These are phyloP conservation scores for Calocybe gambosa DNA, from an alignment of 1,284 basidiomycete species.

Conservation along the genomic window DNA sequence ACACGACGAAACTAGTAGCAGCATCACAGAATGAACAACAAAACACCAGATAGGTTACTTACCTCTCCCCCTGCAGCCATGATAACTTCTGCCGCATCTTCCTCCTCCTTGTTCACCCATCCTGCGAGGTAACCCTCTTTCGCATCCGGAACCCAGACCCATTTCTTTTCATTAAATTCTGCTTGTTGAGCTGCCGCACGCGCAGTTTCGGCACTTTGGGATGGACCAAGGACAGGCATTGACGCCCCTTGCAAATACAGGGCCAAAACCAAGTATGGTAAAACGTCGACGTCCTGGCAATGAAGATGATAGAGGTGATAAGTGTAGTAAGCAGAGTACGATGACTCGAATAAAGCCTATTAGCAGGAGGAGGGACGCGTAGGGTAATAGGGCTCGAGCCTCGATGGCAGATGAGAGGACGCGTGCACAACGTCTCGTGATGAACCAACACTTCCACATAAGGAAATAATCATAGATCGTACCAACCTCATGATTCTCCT, in stretches of 20 bases:
- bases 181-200: slow-evolving; percentile 83
- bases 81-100: slow-evolving; percentile 72
- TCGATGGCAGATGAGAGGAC: not conserved
- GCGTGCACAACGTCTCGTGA: not conserved
- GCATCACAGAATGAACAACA: slow-evolving; percentile 2
- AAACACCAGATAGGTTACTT: slow-evolving; percentile 18
- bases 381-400: not conserved
- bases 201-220: slow-evolving; percentile 26
- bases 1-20: slow-evolving; percentile 60
- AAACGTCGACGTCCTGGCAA: not conserved
- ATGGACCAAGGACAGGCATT: not conserved
- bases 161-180: slow-evolving; percentile 96
- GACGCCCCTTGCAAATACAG: not conserved
- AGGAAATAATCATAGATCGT: not conserved
- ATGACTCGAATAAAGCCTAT: not conserved
- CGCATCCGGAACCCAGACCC: slow-evolving; percentile 93
- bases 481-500: too few species aligned
- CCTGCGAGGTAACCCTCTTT: slow-evolving; percentile 86
- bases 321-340: not conserved
- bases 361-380: not conserved
- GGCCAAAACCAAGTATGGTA: not conserved
- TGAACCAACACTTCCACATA: not conserved
- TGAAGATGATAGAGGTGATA: not conserved
- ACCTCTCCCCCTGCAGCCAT: slow-evolving; percentile 79
- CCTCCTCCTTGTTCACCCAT: slow-evolving; percentile 84